Evolutionary conservation across 345 rosid species (phyloP).

Genomic region (Odontarrhena argentea): DNA sequence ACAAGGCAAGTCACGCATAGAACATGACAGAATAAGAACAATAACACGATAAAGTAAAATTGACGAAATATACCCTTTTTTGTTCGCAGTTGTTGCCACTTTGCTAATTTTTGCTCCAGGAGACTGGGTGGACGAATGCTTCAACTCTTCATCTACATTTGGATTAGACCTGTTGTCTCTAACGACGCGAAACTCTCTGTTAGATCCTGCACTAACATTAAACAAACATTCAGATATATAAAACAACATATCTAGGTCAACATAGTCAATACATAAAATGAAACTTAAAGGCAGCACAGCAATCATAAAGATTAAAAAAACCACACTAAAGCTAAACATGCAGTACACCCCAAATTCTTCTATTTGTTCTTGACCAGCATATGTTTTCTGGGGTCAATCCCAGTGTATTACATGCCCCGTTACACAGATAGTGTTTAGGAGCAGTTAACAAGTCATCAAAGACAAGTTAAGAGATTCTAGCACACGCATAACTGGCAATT

Average conservation of each 20-base stretch:
- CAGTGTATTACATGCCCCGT: no score
- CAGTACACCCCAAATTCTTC: neutral
- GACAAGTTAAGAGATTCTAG: neutral
- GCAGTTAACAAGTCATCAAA: neutral
- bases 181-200: slow-evolving; percentile 60
- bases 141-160: slow-evolving; percentile 49
- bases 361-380: no score
- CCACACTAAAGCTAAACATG: neutral
- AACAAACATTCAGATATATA: slow-evolving; percentile 10
- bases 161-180: slow-evolving; percentile 71
- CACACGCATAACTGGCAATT: neutral
- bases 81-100: slow-evolving; percentile 35
- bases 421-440: neutral
- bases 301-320: neutral
- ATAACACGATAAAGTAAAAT: no score
- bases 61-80: slow-evolving; percentile 52
- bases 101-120: slow-evolving; percentile 43
- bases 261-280: no score
- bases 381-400: neutral
- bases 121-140: slow-evolving; percentile 45
- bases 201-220: slow-evolving; percentile 41
- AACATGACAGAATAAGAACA: no score
- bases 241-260: slow-evolving; percentile 1
- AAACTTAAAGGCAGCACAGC: neutral
- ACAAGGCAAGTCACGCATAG: no score